These are phyloP conservation scores for Candida vartiovaarae DNA, from an alignment of 805 yeast species.

Conservation along the genomic window DNA sequence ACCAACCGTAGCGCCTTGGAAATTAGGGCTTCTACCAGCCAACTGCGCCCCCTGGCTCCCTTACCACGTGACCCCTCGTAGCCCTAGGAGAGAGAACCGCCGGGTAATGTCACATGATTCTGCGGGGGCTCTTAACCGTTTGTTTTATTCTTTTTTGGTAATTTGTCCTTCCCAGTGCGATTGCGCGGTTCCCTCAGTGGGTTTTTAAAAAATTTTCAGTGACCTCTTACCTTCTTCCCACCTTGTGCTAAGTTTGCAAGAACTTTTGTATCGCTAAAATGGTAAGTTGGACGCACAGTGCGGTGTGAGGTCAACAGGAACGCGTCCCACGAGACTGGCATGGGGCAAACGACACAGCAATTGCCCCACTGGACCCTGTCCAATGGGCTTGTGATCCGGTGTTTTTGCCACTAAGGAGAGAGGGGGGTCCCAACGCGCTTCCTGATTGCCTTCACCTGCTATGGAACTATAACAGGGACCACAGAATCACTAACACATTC, in stretches of 20 bases:
- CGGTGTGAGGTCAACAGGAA: neutral
- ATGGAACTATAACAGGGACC: no score
- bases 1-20: neutral
- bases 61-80: neutral
- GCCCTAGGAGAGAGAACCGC: neutral
- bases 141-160: neutral
- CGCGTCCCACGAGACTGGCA: no score
- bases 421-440: no score
- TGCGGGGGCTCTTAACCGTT: neutral
- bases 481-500: no score
- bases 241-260: neutral
- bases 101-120: neutral
- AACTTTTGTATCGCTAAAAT: conserved; percentile 6
- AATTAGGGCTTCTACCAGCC: neutral
- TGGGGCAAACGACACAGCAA: no score
- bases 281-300: conserved; percentile 22
- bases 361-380: no score
- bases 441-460: no score
- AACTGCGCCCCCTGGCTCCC: neutral
- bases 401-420: no score
- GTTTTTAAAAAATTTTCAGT: conserved; percentile 7
- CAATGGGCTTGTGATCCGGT: no score
- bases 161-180: neutral
- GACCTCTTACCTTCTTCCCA: conserved; percentile 1
- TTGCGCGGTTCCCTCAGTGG: conserved; percentile 1